Evolutionary conservation across 1,284 basidiomycete species (phyloP).

Genomic region (Vanrija humicola): DNA sequence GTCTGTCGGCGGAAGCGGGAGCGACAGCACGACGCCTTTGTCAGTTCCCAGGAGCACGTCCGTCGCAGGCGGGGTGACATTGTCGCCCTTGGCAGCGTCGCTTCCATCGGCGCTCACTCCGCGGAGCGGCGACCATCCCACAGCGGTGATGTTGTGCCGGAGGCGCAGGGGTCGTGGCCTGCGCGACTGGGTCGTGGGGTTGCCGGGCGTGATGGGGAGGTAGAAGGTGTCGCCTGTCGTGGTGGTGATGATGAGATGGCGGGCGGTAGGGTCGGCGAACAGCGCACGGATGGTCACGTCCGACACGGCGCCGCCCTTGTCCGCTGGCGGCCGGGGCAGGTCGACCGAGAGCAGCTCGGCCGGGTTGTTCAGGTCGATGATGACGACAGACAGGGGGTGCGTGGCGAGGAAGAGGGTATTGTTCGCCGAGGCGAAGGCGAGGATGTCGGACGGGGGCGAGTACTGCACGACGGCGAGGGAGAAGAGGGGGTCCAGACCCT

Average conservation of each 20-base stretch:
- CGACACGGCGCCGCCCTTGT: slow-evolving; percentile 45
- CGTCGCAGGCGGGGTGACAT: slow-evolving; percentile 31
- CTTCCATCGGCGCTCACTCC: slow-evolving; percentile 5
- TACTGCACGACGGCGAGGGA: slow-evolving; percentile 83
- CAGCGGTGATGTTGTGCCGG: slow-evolving; percentile 81
- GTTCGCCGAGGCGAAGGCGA: slow-evolving; percentile 74
- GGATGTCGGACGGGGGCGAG: slow-evolving; percentile 72
- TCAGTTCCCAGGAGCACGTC: slow-evolving; percentile 72
- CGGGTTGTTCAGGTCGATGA: slow-evolving; percentile 77
- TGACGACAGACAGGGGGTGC: slow-evolving; percentile 68
- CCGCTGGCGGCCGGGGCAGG: slow-evolving; percentile 59
- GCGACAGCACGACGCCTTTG: slow-evolving; percentile 76
- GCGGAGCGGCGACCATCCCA: slow-evolving; percentile 81
- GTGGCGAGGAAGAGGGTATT: slow-evolving; percentile 82
- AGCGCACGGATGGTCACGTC: slow-evolving; percentile 61
- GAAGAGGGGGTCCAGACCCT: slow-evolving; percentile 63
- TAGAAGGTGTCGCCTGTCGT: slow-evolving; percentile 92
- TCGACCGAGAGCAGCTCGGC: slow-evolving; percentile 74
- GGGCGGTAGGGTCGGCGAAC: slow-evolving; percentile 86
- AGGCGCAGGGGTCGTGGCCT: slow-evolving; percentile 75
- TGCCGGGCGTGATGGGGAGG: slow-evolving; percentile 54
- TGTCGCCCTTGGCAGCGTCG: slow-evolving; percentile 1
- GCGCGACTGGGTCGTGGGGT: slow-evolving; percentile 52
- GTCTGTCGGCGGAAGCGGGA: slow-evolving; percentile 67
- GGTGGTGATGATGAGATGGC: slow-evolving; percentile 82